phyloP scores from a whole-genome alignment of 768 basidiomycete species.

The Termitomyces sp. region DNA sequence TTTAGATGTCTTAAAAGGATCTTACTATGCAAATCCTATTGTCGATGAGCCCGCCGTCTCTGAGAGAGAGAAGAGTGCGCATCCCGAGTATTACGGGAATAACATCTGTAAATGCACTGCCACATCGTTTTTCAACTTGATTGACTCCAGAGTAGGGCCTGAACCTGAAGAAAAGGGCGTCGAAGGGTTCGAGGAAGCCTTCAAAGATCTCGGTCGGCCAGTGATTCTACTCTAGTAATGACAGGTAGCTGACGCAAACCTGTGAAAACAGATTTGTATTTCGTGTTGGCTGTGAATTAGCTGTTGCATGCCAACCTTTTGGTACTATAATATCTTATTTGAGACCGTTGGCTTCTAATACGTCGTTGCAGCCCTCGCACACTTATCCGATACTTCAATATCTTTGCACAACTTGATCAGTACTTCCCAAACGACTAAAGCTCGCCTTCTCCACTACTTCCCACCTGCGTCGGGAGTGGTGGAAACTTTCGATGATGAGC shows the following conservation, averaged over 20 bases:
- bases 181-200: constrained; percentile 78
- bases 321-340: constrained; percentile 39
- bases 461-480: constrained; percentile 47
- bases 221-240: constrained; percentile 3
- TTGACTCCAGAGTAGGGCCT: constrained; percentile 47
- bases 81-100: constrained; percentile 80
- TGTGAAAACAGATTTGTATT: constrained; percentile 59
- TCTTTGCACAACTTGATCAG: constrained; percentile 70
- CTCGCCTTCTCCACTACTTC: constrained; percentile 94
- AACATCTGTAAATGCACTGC: constrained; percentile 69
- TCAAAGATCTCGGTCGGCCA: constrained; percentile 78
- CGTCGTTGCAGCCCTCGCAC: constrained; percentile 49
- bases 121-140: neutral
- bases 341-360: neutral
- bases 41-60: constrained; percentile 62
- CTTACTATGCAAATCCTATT: constrained; percentile 88
- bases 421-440: constrained; percentile 81
- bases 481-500: constrained; percentile 44
- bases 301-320: constrained; percentile 86
- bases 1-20: constrained; percentile 81
- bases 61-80: constrained; percentile 41
- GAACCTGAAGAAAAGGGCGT: constrained; percentile 47
- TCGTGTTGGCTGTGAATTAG: constrained; percentile 74
- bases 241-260: neutral
- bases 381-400: constrained; percentile 58